phyloP scores from a whole-genome alignment of 1,139 yeast genomes.

The Scheffersomyces quercinus region DNA sequence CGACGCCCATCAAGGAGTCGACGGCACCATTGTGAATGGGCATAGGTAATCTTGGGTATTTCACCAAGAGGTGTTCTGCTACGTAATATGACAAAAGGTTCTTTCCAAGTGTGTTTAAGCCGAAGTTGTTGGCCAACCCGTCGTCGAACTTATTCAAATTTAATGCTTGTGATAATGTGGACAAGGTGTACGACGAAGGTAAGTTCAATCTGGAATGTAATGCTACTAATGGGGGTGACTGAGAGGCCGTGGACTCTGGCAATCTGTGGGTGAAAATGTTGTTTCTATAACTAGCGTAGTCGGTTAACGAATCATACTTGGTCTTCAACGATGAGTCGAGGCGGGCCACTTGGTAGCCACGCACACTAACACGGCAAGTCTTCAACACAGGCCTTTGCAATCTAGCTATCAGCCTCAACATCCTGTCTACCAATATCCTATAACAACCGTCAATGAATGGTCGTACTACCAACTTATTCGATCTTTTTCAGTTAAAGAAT shows the following conservation, averaged over 20 bases:
- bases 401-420: slow-evolving; percentile 10
- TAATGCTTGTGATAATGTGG: slow-evolving; percentile 80
- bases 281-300: slow-evolving; percentile 44
- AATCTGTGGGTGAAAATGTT: slow-evolving; percentile 48
- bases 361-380: slow-evolving; percentile 6
- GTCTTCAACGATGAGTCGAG: slow-evolving; percentile 28
- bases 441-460: neutral
- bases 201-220: slow-evolving; percentile 74
- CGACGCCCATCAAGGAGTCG: slow-evolving; percentile 68
- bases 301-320: slow-evolving; percentile 30
- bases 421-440: slow-evolving; percentile 1
- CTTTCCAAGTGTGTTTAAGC: slow-evolving; percentile 81
- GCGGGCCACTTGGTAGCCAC: slow-evolving; percentile 25
- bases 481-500: neutral
- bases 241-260: slow-evolving; percentile 51
- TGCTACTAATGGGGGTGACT: slow-evolving; percentile 74
- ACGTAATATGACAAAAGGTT: slow-evolving; percentile 74
- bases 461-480: neutral
- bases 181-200: slow-evolving; percentile 54
- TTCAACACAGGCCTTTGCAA: slow-evolving; percentile 5
- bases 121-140: slow-evolving; percentile 69
- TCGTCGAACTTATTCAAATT: slow-evolving; percentile 44
- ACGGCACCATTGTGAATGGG: slow-evolving; percentile 73
- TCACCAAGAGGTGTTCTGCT: slow-evolving; percentile 67
- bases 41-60: slow-evolving; percentile 88